Conservation (phyloP, 2,329 filamentous ascomycete genomes). For the Beauveria rudraprayagi region DNA sequence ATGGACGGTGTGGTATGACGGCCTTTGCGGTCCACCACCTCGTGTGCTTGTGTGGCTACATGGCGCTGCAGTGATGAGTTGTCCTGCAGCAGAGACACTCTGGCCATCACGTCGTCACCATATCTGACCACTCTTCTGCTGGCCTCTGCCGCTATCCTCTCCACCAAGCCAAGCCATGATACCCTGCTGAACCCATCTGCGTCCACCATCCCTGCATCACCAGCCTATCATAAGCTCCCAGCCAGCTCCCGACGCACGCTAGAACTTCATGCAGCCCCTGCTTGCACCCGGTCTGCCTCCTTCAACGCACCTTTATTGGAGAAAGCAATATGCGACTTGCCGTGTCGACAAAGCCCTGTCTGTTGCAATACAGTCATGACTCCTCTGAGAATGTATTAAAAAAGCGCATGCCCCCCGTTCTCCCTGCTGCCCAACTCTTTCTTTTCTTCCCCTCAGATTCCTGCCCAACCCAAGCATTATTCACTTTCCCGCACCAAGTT, state of each 20-base stretch:
- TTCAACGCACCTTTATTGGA: slow-evolving; percentile 9
- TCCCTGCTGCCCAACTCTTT: slow-evolving; percentile 29
- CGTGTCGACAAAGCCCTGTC: slow-evolving; percentile 6
- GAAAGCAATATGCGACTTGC: slow-evolving; percentile 1
- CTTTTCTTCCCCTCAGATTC: slow-evolving; percentile 27
- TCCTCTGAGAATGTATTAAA: slow-evolving; percentile 24
- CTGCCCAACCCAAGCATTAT: slow-evolving; percentile 17
- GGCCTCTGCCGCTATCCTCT: neutral
- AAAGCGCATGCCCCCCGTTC: slow-evolving; percentile 28
- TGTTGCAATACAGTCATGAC: neutral
- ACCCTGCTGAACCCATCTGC: slow-evolving; percentile 8
- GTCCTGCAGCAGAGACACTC: slow-evolving; percentile 11
- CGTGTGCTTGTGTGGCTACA: neutral
- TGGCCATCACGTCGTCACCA: slow-evolving; percentile 5
- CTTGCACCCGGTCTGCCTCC: slow-evolving; percentile 1
- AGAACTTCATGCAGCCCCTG: slow-evolving; percentile 9
- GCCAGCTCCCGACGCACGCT: neutral
- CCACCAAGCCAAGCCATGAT: slow-evolving; percentile 11
- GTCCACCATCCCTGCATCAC: neutral
- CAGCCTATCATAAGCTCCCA: slow-evolving; percentile 7
- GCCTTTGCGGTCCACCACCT: neutral
- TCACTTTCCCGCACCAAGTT: slow-evolving; percentile 15
- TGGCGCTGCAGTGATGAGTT: slow-evolving; percentile 13
- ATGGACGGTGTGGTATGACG: neutral
- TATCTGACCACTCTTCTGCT: slow-evolving; percentile 1